Base-by-base conservation (phyloP, 208 protist genomes). In the Crithidia acanthocephali region DNA sequence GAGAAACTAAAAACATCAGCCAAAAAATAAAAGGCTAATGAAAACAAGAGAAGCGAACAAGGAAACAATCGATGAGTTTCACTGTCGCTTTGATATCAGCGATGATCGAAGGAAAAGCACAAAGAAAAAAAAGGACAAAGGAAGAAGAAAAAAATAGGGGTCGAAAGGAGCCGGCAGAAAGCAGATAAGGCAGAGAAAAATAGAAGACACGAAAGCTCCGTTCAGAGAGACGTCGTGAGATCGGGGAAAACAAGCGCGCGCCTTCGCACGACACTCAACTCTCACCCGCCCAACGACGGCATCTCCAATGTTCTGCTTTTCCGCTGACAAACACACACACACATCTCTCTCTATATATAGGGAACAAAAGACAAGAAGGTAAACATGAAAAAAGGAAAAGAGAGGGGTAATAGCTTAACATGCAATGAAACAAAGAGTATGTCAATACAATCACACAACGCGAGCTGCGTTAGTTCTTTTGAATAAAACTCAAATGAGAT, bases 31-130 rank as follows among this genome's bases (percentile, higher is more conserved):
- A 8, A 33, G 16, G 48, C 23, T 75, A 57, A 63, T 32, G 33
- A 51, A 63, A 74, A 68, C 50, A 73, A 55, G 44, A 44, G 0
- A 44, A 48, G 45, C n/a, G 40, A 50, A 30, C 7, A 32, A 62
- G 40, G n/a, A 62, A 50, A 62, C 33, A 20, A 6, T 50, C 23
- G 40, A 33, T 50, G 9, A 50, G 33, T 50, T 62, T 50, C 33
- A 50, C 40, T 23, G 6, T 62, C 57, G 40, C 57, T n/a, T 50
- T 50, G 57, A 62, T 50, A 62, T 60, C 55, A 25, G 16, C 11
- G 23, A 22, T 50, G 35, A 65, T 37, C 1, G 10, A 59, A 23
- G 37, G 30, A 52, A 48, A 20, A 44, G 16, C 27, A n/a, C 13
- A 22, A 37, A 48, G 25, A 62, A 52, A 48, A 5, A 65, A 52